Base-by-base conservation (phyloP, 164 flowering plant genomes). In the Aristolochia fimbriata region DNA sequence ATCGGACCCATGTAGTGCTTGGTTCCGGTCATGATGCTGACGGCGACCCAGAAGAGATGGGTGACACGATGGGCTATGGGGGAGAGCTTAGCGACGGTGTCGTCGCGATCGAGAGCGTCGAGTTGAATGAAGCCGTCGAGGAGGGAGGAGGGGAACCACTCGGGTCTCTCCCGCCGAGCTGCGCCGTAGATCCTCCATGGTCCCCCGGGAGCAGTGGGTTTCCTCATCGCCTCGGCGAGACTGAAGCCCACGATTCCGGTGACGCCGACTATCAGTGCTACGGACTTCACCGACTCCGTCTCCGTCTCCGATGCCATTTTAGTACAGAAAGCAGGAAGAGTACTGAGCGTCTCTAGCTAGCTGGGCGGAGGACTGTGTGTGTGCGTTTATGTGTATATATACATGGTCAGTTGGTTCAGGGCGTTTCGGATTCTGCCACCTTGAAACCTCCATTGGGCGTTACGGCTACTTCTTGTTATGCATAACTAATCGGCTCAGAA, bases 1-100 rank as follows among this genome's bases (percentile, higher is more conserved):
- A 72, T 67, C 1, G 80, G 76, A n/a, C 73, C 80, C 75, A 79
- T 65, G 58, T 76, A 79, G 33, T 79, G 76, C 15, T 71, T 67
- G 54, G 79, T 77, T 17, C 81, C 81, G 0, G 81, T 80, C 43
- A 63, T 78, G n/a, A 77, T 67, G 7, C 72, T 55, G 6, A 74
- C 23, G 83, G 43, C 43, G 43, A 49, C 52, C 24, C 16, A 55
- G 57, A 74, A 54, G 16, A 47, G 71, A 11, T 70, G n/a, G 52
- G 75, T 70, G 41, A 79, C 83, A 76, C 73, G 51, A 55, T 6
- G 3, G 76, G 61, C 43, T 6, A 37, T 1, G 77, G 74, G 70
- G 55, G 62, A 2, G 15, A 66, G n/a, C 60, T 73, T 78, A 9
- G 64, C 47, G 20, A 60, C 1, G 55, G 59, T 19, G 47, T 75